These are phyloP conservation scores for Symbiodinium natans DNA, from an alignment of 73 alveolate genomes.

Conservation along the genomic window DNA sequence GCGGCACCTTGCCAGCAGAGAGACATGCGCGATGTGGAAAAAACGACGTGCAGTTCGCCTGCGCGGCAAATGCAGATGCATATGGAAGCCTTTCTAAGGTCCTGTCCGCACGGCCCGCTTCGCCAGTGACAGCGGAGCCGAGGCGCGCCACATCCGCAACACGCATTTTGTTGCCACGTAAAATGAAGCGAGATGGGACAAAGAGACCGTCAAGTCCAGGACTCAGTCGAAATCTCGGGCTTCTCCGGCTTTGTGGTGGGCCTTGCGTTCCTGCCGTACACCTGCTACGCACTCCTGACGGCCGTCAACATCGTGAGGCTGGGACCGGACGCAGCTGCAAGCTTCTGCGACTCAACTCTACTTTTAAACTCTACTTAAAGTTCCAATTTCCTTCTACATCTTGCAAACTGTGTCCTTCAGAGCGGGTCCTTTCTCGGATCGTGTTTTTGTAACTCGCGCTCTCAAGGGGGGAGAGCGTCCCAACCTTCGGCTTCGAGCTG, in stretches of 20 bases:
- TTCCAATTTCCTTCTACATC: no score
- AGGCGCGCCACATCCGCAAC: neutral
- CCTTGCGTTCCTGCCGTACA: conserved; percentile 83
- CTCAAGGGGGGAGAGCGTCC: conserved; percentile 26
- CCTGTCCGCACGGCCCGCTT: conserved; percentile 16
- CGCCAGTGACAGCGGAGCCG: conserved; percentile 16
- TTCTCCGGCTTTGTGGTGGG: conserved; percentile 75
- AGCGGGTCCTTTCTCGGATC: no score
- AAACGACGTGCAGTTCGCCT: neutral
- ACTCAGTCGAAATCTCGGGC: conserved; percentile 60
- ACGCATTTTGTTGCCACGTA: neutral
- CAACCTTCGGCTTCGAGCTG: conserved; percentile 45
- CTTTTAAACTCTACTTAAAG: no score
- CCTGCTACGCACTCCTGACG: conserved; percentile 54
- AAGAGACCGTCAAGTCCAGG: neutral
- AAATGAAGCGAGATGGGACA: neutral
- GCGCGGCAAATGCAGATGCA: neutral
- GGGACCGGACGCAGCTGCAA: neutral
- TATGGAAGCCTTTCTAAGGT: neutral
- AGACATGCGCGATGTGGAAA: neutral
- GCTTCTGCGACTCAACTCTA: no score
- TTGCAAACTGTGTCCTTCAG: no score
- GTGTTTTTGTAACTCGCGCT: no score
- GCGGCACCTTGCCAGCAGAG: neutral
- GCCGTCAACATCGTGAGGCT: conserved; percentile 66